A percentile compares a stretch with the other conserved stretches of the same genome.
Conservation (phyloP, 352 stramenopile species). For the Globisporangium solare region DNA sequence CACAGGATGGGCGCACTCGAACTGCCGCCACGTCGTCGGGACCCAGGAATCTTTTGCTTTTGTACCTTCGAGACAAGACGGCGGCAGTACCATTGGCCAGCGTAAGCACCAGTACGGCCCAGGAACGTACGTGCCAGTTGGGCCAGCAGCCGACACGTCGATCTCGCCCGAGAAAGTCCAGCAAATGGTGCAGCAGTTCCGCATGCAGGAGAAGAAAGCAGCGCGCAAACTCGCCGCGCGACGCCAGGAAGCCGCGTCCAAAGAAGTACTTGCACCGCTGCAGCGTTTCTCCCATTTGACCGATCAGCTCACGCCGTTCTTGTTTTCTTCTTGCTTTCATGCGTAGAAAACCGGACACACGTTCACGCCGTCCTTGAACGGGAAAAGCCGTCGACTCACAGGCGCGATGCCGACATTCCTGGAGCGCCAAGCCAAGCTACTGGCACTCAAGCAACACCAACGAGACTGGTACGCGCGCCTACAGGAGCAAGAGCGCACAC, state of each 20-base stretch:
- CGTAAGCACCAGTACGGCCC: background rate
- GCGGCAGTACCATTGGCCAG: no score
- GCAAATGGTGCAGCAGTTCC: conserved; percentile 36
- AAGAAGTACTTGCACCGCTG: background rate
- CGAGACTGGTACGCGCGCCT: conserved; percentile 19
- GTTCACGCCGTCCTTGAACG: conserved; percentile 31
- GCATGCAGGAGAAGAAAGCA: conserved; percentile 33
- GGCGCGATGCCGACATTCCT: conserved; percentile 35
- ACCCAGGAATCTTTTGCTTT: no score
- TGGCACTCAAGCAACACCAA: conserved; percentile 27
- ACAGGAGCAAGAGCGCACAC: conserved; percentile 16
- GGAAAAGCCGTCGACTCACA: conserved; percentile 31
- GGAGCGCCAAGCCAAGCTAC: conserved; percentile 24
- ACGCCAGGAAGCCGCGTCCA: conserved; percentile 28
- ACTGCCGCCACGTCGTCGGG: background rate
- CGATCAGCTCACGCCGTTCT: background rate
- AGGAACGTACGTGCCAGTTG: conserved; percentile 12
- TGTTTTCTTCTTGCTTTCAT: no score
- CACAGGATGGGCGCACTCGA: conserved; percentile 13
- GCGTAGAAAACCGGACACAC: conserved; percentile 20
- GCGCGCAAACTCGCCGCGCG: conserved; percentile 22
- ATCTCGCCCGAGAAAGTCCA: conserved; percentile 27
- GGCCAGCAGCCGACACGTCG: conserved; percentile 3
- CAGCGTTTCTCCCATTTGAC: background rate
- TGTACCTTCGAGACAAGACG: no score